Base-by-base conservation (phyloP, 2,329 filamentous ascomycete genomes). In the Aspergillus versicolor region DNA sequence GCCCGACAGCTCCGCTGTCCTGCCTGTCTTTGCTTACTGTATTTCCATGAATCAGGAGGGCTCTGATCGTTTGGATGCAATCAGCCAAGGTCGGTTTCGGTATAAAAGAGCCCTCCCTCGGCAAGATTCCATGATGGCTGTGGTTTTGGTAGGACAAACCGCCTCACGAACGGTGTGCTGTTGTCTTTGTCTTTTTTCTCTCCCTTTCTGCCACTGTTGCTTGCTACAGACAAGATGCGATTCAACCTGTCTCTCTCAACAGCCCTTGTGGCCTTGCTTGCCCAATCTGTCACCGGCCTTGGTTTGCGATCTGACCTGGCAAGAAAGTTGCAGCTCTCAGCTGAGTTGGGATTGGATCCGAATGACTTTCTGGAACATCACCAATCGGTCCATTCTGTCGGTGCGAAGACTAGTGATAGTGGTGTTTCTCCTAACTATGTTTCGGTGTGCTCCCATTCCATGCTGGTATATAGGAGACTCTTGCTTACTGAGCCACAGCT, bases 311-410 rank as follows among this genome's bases (percentile, higher is more conserved):
- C 60, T 32, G 54, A 51, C 11, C 57, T 59, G 12, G 51, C 52
- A 37, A 60, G 49, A 41, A 58, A 66, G 21, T 22, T 68, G 9
- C 61, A 61, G 43, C 54, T 67, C 8, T 56, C 63, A 2, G 62
- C 65, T 8, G 51, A 63, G 38, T 47, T 66, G 44, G 65, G 62
- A 13, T 40, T 69, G 27, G 59, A 67, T 38, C 56, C 61, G 7
- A 47, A 61, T 15, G 40, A 52, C 12, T 42, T 65, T 8, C 47
- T 64, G 13, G 54, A 57, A 6, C 30, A 63, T 27, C 56, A 32
- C 13, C 38, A 32, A 24, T 34, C 56, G 17, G 67, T 67, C 22
- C 63, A 55, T 38, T 48, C 50, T 6, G 42, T 59, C 19, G 17
- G 58, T 8, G 53, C 54, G 38, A 9, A 47, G 12, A 13, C 41